A percentile compares a stretch with the other conserved stretches of the same genome.
Evolutionary conservation across 2,329 filamentous ascomycete species (phyloP).

Genomic region (Sclerotinia subarctica): DNA sequence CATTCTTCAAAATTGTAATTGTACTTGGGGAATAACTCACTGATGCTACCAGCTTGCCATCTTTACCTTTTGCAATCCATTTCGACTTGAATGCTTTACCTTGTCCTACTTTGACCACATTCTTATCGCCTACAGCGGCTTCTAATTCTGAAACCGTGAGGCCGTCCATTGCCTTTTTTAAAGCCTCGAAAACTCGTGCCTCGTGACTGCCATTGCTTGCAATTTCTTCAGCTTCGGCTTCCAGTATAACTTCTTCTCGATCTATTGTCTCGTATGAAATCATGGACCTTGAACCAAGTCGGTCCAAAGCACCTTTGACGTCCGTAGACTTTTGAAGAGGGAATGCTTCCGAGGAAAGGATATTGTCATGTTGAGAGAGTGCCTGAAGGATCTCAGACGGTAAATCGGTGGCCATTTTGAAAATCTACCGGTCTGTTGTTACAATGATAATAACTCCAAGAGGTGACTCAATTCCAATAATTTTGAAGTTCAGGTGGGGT

Average conservation of each 20-base stretch:
- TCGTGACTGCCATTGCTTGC: constrained; percentile 76
- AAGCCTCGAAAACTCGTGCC: constrained; percentile 74
- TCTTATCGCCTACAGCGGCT: constrained; percentile 68
- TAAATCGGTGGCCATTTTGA: constrained; percentile 56
- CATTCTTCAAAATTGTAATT: background rate
- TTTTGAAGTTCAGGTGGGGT: constrained; percentile 20
- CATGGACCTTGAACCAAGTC: constrained; percentile 81
- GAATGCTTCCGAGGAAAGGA: constrained; percentile 69
- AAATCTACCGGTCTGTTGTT: background rate
- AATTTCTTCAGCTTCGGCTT: constrained; percentile 70
- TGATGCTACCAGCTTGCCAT: constrained; percentile 53
- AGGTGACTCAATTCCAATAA: constrained; percentile 20
- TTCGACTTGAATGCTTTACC: constrained; percentile 88
- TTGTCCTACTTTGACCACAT: constrained; percentile 77
- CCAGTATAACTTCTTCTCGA: constrained; percentile 71
- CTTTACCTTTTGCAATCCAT: constrained; percentile 63
- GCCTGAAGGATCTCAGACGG: constrained; percentile 62
- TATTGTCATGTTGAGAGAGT: constrained; percentile 59
- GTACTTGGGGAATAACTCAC: constrained; percentile 40
- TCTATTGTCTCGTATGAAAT: constrained; percentile 81
- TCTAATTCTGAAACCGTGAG: constrained; percentile 75
- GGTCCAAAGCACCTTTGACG: constrained; percentile 85
- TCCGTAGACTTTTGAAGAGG: constrained; percentile 61
- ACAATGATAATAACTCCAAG: background rate
- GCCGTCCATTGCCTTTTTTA: constrained; percentile 70